Evolutionary conservation across 2,329 filamentous ascomycete genomes (phyloP), one percentile per base, ranked within the genome.

Genomic region (Aspergillus udagawae): DNA sequence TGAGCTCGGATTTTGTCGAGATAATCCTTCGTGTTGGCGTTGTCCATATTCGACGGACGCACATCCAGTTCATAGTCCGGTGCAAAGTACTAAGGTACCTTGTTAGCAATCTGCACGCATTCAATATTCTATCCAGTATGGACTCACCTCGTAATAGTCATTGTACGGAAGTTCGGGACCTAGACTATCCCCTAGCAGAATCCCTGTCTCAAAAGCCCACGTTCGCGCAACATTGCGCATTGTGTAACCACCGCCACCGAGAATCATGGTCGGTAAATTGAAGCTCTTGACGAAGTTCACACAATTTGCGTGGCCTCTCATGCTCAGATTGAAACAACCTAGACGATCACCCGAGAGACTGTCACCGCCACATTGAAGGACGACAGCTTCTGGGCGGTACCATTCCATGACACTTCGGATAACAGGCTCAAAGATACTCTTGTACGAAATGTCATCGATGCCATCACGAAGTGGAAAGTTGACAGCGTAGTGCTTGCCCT

Each of bases 131-230:
- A 14, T 12, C 14, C 3, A 25, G 12, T 23, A 35, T 12, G 4
- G 32, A 47, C 74, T 66, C 70, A 83, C 82, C 72, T 88, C 86
- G 69, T 97, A 97, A 75, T 97, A 97, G 78, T 97, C 93, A 62
- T 96, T 97, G 75, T 92, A 97, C 0, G 93, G 93, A 44, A 97
- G 81, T n/a, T 90, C 87, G 4, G 88, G 83, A 10, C 86, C 83
- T 83, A 97, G 90, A 29, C 90, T 83, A 59, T 92, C 86, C 28
- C 90, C 90, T 21, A 97, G 90, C 8, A 97, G 82, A 57, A 92
- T 83, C 63, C 93, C 93, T 64, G 76, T 89, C 85, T 97, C 78
- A 65, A 80, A 84, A 23, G 79, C 79, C 85, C 83, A 87, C 1
- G 85, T 87, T 51, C 85, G 80, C 48, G 80, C 78, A 52, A 83